Conservation (phyloP, 441 rosid species). For the Oxalis stricta region DNA sequence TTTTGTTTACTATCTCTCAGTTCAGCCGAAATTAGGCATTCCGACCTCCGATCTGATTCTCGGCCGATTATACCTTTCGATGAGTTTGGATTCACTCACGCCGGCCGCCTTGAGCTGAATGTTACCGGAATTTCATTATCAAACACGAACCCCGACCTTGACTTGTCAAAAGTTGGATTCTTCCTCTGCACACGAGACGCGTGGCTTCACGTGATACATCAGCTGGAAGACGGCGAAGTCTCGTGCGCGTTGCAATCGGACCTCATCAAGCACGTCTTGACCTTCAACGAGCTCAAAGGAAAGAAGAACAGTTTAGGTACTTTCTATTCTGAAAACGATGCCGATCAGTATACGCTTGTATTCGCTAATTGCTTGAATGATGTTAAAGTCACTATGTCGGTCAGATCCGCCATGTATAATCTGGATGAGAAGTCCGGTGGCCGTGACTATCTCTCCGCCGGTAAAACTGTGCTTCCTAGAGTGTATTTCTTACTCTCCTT, state of each 20-base stretch:
- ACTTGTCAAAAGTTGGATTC: slow-evolving; percentile 58
- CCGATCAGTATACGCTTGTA: slow-evolving; percentile 65
- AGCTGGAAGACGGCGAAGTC: slow-evolving; percentile 61
- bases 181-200: slow-evolving; percentile 83
- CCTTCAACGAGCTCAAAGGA: slow-evolving; percentile 38
- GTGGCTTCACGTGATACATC: slow-evolving; percentile 63
- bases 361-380: slow-evolving; percentile 67
- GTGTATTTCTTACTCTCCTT: slow-evolving; percentile 58
- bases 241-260: slow-evolving; percentile 58
- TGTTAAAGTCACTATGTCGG: slow-evolving; percentile 51
- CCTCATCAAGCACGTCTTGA: slow-evolving; percentile 38
- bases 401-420: slow-evolving; percentile 71
- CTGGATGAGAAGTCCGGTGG: slow-evolving; percentile 35
- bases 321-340: slow-evolving; percentile 23
- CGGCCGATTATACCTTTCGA: slow-evolving; percentile 59
- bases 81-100: slow-evolving; percentile 77
- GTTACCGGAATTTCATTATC: slow-evolving; percentile 38
- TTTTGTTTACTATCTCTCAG: slow-evolving; percentile 18
- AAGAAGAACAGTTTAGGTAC: slow-evolving; percentile 11
- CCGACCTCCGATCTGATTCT: slow-evolving; percentile 61
- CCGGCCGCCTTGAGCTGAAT: slow-evolving; percentile 64
- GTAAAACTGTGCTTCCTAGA: slow-evolving; percentile 60
- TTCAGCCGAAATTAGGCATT: slow-evolving; percentile 51
- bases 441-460: slow-evolving; percentile 79
- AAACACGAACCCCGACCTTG: slow-evolving; percentile 40